phyloP scores from a whole-genome alignment of 495 filamentous ascomycete species.

The Beverwykella pulmonaria region DNA sequence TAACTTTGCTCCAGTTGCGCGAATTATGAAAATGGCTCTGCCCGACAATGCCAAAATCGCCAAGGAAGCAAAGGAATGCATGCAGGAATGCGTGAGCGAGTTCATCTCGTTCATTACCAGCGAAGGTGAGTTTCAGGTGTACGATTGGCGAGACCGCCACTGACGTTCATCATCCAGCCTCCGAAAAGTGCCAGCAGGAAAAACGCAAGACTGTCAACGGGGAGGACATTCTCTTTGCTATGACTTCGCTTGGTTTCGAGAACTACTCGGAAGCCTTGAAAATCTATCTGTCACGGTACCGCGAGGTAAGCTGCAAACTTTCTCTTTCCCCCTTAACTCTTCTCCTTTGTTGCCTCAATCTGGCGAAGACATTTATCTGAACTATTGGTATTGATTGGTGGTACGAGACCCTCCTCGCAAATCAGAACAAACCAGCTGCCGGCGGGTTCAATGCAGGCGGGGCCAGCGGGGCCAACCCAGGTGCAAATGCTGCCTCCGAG shows the following conservation, averaged over 20 bases:
- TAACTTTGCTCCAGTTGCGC: conserved; percentile 89
- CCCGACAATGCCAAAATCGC: conserved; percentile 99
- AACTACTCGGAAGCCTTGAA: conserved; percentile 98
- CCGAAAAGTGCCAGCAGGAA: conserved; percentile 98
- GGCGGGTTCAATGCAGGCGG: conserved; percentile 31
- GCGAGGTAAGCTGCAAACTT: conserved; percentile 74
- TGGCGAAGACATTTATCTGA: conserved; percentile 42
- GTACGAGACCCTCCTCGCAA: conserved; percentile 48
- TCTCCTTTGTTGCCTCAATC: conserved; percentile 38
- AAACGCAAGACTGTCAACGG: conserved; percentile 99
- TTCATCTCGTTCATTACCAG: conserved; percentile 99
- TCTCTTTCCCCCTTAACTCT: conserved; percentile 34
- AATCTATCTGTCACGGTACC: conserved; percentile 96
- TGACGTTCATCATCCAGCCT: conserved; percentile 59
- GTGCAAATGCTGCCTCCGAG: conserved; percentile 36
- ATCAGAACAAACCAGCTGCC: conserved; percentile 43
- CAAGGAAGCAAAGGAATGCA: conserved; percentile 98
- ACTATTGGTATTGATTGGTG: conserved; percentile 47
- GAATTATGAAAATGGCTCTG: conserved; percentile 96
- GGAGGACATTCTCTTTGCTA: conserved; percentile 97
- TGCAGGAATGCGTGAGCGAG: conserved; percentile 99
- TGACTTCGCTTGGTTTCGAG: conserved; percentile 98
- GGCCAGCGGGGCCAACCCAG: conserved; percentile 33
- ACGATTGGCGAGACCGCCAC: conserved; percentile 1
- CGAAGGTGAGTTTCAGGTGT: conserved; percentile 67